These are phyloP conservation scores for Russula sp. DNA, from an alignment of 768 basidiomycete species.

Conservation along the genomic window DNA sequence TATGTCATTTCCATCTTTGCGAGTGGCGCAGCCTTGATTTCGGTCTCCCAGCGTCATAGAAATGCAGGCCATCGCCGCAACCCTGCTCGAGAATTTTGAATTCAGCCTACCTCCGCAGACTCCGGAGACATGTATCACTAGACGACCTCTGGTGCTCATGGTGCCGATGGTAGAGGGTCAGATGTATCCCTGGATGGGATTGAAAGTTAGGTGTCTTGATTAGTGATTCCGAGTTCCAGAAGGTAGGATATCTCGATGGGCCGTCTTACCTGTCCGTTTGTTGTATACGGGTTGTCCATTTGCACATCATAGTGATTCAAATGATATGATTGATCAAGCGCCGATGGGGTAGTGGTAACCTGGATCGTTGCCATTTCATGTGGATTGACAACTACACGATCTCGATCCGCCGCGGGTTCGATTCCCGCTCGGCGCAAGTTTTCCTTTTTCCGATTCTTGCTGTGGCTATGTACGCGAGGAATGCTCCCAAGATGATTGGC, in stretches of 20 bases:
- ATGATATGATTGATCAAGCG: not conserved
- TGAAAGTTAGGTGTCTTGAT: constrained; percentile 26
- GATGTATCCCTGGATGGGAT: constrained; percentile 33
- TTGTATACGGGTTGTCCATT: not conserved
- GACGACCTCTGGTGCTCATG: constrained; percentile 32
- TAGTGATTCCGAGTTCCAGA: not conserved
- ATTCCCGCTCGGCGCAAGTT: constrained; percentile 18
- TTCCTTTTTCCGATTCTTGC: not conserved
- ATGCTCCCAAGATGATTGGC: too few relatives aligned
- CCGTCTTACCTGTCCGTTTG: too few relatives aligned
- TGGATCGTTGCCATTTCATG: constrained; percentile 22
- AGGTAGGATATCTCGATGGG: not conserved
- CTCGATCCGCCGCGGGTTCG: constrained; percentile 24
- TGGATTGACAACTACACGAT: not conserved
- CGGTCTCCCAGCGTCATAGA: constrained; percentile 30
- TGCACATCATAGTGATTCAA: not conserved
- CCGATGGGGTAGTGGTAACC: constrained; percentile 25
- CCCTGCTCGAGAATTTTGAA: constrained; percentile 35
- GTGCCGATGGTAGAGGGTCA: constrained; percentile 31
- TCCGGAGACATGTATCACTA: constrained; percentile 27
- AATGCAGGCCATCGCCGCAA: constrained; percentile 32
- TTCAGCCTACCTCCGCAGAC: constrained; percentile 31
- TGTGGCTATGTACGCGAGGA: too few relatives aligned
- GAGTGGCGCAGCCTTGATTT: not conserved
- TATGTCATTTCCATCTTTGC: constrained; percentile 19